Conservation (phyloP, 169 alveolate species). For the Plasmodium adleri region DNA sequence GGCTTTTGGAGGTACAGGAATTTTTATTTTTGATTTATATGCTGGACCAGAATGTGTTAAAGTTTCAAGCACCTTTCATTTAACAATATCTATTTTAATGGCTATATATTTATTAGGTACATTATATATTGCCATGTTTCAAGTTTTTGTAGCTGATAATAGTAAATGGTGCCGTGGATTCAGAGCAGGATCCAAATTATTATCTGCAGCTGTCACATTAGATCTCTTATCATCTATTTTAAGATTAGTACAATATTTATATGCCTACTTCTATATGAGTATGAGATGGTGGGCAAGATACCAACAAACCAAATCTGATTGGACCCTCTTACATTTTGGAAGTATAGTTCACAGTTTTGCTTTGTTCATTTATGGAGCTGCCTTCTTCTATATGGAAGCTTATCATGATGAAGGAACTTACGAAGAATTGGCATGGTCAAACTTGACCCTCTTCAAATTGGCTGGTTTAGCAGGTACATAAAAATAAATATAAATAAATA, state of each 20-base stretch:
- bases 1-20: slow-evolving; percentile 90
- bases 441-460: slow-evolving; percentile 84
- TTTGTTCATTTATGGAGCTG: slow-evolving; percentile 89
- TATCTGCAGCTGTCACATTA: slow-evolving; percentile 89
- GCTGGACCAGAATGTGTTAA: slow-evolving; percentile 90
- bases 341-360: slow-evolving; percentile 88
- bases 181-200: slow-evolving; percentile 90
- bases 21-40: slow-evolving; percentile 87
- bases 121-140: slow-evolving; percentile 87
- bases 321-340: slow-evolving; percentile 89
- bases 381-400: slow-evolving; percentile 88
- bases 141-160: slow-evolving; percentile 89
- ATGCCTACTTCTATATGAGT: slow-evolving; percentile 88
- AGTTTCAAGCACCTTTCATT: slow-evolving; percentile 86
- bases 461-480: slow-evolving; percentile 87
- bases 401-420: slow-evolving; percentile 91
- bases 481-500: background rate
- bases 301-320: slow-evolving; percentile 91
- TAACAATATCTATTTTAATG: slow-evolving; percentile 86
- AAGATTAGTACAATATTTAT: slow-evolving; percentile 86
- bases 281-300: slow-evolving; percentile 91
- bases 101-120: slow-evolving; percentile 87
- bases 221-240: slow-evolving; percentile 86
- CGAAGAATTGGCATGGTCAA: slow-evolving; percentile 90
- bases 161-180: slow-evolving; percentile 90